phyloP scores from a whole-genome alignment of 2,329 filamentous ascomycete genomes.

The Diatrype stigma region DNA sequence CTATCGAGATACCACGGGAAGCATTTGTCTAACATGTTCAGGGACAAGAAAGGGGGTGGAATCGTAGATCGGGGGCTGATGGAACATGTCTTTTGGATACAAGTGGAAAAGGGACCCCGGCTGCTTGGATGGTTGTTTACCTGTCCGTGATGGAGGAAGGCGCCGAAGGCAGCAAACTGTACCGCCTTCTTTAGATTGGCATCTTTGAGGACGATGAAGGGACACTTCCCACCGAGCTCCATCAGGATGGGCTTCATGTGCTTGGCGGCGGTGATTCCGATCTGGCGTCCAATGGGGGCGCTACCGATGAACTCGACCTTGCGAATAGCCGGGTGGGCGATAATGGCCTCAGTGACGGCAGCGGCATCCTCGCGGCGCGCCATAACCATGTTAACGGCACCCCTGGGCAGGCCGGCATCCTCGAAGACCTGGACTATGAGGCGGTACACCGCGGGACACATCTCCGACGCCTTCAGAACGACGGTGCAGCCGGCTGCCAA shows the following conservation, averaged over 20 bases:
- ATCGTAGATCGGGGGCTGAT: no score
- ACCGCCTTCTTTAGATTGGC: not conserved
- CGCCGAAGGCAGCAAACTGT: not conserved
- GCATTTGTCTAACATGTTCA: no score
- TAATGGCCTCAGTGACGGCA: not conserved
- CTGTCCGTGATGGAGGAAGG: not conserved
- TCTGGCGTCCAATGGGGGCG: not conserved
- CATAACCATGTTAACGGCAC: not conserved
- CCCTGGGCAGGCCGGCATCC: not conserved
- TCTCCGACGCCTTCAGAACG: not conserved
- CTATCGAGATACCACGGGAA: no score
- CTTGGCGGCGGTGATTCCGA: not conserved
- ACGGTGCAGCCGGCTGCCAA: not conserved
- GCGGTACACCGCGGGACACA: not conserved
- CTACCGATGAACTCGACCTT: not conserved
- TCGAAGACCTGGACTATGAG: not conserved
- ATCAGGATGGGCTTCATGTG: not conserved
- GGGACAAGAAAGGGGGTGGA: no score
- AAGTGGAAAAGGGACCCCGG: no score
- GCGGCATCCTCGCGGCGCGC: not conserved
- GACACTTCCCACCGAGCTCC: not conserved
- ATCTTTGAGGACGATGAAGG: not conserved
- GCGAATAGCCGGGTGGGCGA: not conserved
- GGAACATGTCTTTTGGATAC: no score
- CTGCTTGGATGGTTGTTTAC: no score